Base-by-base conservation (phyloP, 371 early-diverging fungal genomes). In the Actinomucor elegans region DNA sequence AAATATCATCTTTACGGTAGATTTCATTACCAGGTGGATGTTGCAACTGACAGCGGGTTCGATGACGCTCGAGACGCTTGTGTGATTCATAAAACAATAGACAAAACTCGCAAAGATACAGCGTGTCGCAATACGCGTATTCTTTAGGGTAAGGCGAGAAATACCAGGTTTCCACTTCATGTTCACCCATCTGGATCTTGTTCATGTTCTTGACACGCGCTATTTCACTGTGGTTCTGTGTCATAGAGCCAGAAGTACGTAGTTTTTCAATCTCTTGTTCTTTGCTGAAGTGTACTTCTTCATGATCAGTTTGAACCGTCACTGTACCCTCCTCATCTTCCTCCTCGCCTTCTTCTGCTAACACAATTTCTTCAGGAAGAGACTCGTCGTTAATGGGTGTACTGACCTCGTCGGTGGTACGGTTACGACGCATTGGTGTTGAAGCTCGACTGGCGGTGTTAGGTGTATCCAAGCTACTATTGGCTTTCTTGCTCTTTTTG, bases 131-230 rank as follows among this genome's bases (percentile, higher is more conserved):
- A 42, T 89, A 76, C 5, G 91, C 81, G 52, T 87, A 87, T 55
- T 92, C 92, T 34, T 79, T 75, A 2, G 97, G 97, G 59, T 96
- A 98, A 0, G 98, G 97, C 23, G 94, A 93, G 77, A 97, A 96
- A 70, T 99, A 98, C 99, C 99, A 99, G 0, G 99, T 83, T 61
- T 98, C 96, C 12, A 99, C 87, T 67, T 91, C 85, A 69, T 92
- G 87, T 62, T 91, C 84, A 26, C 99, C 98, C 76, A 99, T 94
- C 63, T 92, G 86, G 48, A 99, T 94, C 57, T 80, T 58, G 61
- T 92, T 88, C 62, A 99, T 77, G 65, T 97, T 98, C 70, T 96
- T 96, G 40, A 98, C 91, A 3, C 97, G 83, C 2, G 94, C 86
- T 33, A 98, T 84, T 68, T 98, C 98, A 48, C 87, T 80, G 3